Conservation (phyloP, 129 eudicot species). For the Artemisia argyi region DNA sequence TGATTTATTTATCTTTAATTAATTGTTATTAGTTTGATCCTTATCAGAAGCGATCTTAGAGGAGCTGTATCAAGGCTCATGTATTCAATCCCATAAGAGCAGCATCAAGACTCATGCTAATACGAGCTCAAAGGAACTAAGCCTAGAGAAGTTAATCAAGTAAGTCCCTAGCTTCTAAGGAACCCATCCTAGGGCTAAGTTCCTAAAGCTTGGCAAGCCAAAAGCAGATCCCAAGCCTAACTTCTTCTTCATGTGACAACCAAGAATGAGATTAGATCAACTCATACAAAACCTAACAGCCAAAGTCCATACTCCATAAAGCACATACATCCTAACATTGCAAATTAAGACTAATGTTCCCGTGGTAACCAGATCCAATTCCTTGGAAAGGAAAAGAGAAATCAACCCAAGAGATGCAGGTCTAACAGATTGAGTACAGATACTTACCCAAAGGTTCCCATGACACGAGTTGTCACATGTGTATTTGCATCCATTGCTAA, state of each 20-base stretch:
- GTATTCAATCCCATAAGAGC: background rate
- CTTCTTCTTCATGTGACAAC: background rate
- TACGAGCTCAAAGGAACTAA: background rate
- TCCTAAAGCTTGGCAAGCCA: background rate
- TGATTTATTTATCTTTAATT: too few relatives aligned
- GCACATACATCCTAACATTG: too few relatives aligned
- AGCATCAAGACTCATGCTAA: background rate
- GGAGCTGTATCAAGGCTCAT: conserved; percentile 6
- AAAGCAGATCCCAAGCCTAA: background rate
- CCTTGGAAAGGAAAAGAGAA: background rate
- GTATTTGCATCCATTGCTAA: conserved; percentile 64
- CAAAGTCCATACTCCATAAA: too few relatives aligned
- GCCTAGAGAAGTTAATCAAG: conserved; percentile 3
- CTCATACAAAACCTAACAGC: background rate
- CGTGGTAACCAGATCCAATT: background rate
- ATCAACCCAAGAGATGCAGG: conserved; percentile 7
- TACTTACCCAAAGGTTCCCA: conserved; percentile 15
- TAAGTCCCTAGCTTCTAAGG: background rate
- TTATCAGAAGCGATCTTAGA: background rate
- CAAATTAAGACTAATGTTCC: too few relatives aligned
- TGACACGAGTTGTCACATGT: conserved; percentile 69
- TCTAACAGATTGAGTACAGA: background rate
- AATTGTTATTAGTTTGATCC: too few relatives aligned
- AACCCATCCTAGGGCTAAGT: background rate
- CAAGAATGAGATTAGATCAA: conserved; percentile 1